A percentile compares a stretch with the other conserved stretches of the same genome.
These are phyloP conservation scores for Dactylorhiza incarnata DNA, from an alignment of 106 monocot genomes.

Conservation along the genomic window DNA sequence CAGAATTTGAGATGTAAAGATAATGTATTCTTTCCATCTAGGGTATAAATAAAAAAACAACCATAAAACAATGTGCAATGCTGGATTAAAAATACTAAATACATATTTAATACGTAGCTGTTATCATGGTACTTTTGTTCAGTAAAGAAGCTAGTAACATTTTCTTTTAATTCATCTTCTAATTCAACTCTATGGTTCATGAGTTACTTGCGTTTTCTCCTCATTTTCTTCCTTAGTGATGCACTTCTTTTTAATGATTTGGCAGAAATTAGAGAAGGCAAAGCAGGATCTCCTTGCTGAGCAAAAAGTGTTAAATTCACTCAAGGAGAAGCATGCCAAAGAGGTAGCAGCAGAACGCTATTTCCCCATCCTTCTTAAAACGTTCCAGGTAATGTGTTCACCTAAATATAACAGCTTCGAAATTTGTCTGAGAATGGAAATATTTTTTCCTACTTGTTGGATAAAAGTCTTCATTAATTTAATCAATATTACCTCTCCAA, in stretches of 20 bases:
- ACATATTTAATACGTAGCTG: not conserved
- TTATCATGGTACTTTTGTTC: not conserved
- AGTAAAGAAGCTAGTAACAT: not conserved
- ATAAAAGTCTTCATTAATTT: too few species aligned
- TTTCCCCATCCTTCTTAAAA: slow-evolving; percentile 27
- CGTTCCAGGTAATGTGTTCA: slow-evolving; percentile 25
- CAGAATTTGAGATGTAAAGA: too few species aligned
- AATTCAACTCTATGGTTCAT: not conserved
- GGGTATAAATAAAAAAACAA: too few species aligned
- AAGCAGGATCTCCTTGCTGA: slow-evolving; percentile 12
- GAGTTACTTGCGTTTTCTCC: not conserved
- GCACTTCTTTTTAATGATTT: not conserved
- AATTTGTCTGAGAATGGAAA: not conserved
- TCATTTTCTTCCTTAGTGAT: not conserved
- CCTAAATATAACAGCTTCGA: not conserved
- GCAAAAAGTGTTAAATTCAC: slow-evolving; percentile 13
- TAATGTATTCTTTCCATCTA: too few species aligned
- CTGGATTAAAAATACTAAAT: too few species aligned
- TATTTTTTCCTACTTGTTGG: not conserved
- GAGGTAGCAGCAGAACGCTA: slow-evolving; percentile 17
- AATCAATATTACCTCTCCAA: too few species aligned
- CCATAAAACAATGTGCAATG: too few species aligned
- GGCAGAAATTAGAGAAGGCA: slow-evolving; percentile 25
- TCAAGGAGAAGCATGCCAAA: slow-evolving; percentile 20
- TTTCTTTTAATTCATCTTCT: not conserved